Conservation (phyloP, 2,329 filamentous ascomycete genomes). For the Neobulgaria alba region DNA sequence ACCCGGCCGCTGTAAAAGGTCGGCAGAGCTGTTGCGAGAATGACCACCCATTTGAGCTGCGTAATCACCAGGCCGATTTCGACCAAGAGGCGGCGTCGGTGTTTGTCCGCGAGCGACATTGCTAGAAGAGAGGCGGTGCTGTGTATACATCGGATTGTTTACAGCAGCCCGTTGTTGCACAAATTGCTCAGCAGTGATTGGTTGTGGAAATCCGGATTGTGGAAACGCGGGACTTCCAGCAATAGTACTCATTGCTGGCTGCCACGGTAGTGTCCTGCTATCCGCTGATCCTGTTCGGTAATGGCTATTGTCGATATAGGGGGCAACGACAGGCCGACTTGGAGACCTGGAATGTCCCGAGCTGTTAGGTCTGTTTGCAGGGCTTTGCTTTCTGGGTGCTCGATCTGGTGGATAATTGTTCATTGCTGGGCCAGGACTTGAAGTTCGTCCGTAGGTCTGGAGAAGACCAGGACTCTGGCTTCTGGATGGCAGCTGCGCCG, state of each 20-base stretch:
- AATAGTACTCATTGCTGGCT: slow-evolving; percentile 50
- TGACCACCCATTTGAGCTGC: slow-evolving; percentile 23
- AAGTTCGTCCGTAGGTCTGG: slow-evolving; percentile 12
- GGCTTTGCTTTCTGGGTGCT: slow-evolving; percentile 10
- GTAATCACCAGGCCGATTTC: slow-evolving; percentile 32
- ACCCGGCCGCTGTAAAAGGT: slow-evolving; percentile 41
- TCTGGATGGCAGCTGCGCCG: slow-evolving; percentile 14
- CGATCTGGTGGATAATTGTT: slow-evolving; percentile 10
- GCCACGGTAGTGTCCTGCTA: slow-evolving; percentile 67
- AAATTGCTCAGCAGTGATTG: slow-evolving; percentile 70
- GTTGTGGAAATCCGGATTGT: too few relatives aligned
- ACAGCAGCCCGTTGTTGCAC: slow-evolving; percentile 67
- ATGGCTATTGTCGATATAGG: slow-evolving; percentile 27
- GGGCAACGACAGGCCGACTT: slow-evolving; percentile 32
- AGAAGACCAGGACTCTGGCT: slow-evolving; percentile 52
- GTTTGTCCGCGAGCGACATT: slow-evolving; percentile 36
- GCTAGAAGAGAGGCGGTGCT: slow-evolving; percentile 49
- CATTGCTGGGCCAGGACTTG: slow-evolving; percentile 51
- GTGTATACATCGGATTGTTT: slow-evolving; percentile 46
- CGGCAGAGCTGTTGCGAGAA: slow-evolving; percentile 40
- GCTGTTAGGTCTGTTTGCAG: slow-evolving; percentile 22
- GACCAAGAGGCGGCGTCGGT: slow-evolving; percentile 33
- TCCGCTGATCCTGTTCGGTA: slow-evolving; percentile 42
- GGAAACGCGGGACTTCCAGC: slow-evolving; percentile 33
- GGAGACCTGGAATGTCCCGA: slow-evolving; percentile 31